A percentile compares a stretch with the other conserved stretches of the same genome.
Conservation (phyloP, 192 early-diverging fungal genomes). For the Backusella mclennaniae region DNA sequence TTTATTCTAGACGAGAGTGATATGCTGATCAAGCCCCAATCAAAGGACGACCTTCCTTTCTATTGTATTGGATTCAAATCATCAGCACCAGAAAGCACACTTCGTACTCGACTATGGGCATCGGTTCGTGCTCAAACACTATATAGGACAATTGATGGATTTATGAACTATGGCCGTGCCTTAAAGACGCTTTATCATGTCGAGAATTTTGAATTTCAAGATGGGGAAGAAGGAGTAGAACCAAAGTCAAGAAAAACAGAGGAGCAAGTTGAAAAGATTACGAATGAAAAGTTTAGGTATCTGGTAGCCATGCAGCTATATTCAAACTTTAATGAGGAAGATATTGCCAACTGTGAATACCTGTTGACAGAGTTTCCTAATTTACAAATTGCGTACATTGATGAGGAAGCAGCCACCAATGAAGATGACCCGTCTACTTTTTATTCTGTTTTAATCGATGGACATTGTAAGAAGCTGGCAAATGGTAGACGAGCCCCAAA, state of each 20-base stretch:
- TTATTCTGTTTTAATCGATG: conserved; percentile 62
- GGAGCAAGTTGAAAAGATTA: conserved; percentile 55
- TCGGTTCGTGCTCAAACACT: conserved; percentile 71
- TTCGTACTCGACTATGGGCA: conserved; percentile 73
- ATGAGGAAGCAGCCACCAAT: conserved; percentile 48
- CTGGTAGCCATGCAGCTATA: conserved; percentile 72
- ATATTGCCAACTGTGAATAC: conserved; percentile 62
- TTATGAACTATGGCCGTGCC: conserved; percentile 73
- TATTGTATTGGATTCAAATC: conserved; percentile 68
- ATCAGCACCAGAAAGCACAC: conserved; percentile 62
- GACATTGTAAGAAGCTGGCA: conserved; percentile 52
- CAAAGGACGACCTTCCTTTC: conserved; percentile 62
- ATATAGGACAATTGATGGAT: conserved; percentile 69
- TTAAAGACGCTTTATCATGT: conserved; percentile 65
- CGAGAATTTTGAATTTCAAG: conserved; percentile 57
- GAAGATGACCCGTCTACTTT: conserved; percentile 41
- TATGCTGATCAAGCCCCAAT: not conserved
- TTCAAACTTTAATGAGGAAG: conserved; percentile 64
- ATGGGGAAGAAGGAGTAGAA: not conserved
- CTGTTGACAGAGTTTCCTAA: conserved; percentile 61
- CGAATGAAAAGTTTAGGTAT: conserved; percentile 67
- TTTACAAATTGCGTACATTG: conserved; percentile 67
- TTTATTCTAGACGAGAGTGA: conserved; percentile 56
- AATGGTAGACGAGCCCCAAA: conserved; percentile 59
- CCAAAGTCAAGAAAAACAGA: conserved; percentile 39